Conservation (phyloP, 2,329 filamentous ascomycete species). For the Xylariaceae sp. region DNA sequence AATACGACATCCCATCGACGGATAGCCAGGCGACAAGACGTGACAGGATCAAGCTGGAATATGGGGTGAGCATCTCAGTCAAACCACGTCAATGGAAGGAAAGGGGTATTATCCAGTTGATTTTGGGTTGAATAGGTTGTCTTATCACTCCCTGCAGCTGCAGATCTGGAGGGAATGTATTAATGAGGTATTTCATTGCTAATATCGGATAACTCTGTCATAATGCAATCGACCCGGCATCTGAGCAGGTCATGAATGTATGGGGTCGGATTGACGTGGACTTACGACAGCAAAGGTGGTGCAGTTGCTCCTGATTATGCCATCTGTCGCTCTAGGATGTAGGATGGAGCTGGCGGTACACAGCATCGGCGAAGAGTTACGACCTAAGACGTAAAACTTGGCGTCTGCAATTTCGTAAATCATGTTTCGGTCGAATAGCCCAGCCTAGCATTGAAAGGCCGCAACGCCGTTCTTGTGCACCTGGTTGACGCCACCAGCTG, state of each 20-base stretch:
- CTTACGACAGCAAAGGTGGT: conserved; percentile 7
- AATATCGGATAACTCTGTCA: conserved; percentile 3
- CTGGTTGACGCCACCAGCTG: conserved; percentile 73
- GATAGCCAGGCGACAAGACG: neutral
- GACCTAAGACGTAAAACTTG: neutral
- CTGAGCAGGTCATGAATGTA: neutral
- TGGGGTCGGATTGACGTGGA: neutral
- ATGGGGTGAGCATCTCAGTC: conserved; percentile 19
- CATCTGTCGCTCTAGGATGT: neutral
- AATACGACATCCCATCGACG: conserved; percentile 17
- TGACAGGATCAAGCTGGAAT: conserved; percentile 5
- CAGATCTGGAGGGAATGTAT: neutral
- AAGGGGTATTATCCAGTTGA: conserved; percentile 8
- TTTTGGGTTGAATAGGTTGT: neutral
- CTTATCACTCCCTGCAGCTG: neutral
- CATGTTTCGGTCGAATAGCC: neutral
- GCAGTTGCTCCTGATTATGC: neutral
- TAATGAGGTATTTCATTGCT: neutral
- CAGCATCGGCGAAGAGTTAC: neutral
- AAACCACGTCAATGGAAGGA: conserved; percentile 24
- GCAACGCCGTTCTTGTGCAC: conserved; percentile 74
- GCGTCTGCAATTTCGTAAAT: neutral
- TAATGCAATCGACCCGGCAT: conserved; percentile 1
- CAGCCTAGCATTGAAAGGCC: conserved; percentile 64
- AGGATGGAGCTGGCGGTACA: neutral